These are phyloP conservation scores for Arabidopsis arenosa DNA, from an alignment of 345 rosid species.

Conservation along the genomic window DNA sequence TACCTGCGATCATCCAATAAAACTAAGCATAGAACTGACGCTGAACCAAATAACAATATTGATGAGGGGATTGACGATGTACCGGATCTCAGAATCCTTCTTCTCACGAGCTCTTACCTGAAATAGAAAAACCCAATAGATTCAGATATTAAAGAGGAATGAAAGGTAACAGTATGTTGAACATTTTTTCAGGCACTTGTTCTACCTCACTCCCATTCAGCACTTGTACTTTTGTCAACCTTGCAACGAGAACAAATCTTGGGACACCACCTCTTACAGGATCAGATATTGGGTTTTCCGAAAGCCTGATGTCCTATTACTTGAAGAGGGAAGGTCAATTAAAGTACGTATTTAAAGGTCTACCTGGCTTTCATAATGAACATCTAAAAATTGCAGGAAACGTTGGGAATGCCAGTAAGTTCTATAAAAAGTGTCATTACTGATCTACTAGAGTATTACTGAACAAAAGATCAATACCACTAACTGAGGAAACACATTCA, in stretches of 20 bases:
- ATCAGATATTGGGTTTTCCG: conserved; percentile 83
- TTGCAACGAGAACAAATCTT: conserved; percentile 79
- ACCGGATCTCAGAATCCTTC: conserved; percentile 98
- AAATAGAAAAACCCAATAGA: neutral
- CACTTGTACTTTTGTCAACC: conserved; percentile 74
- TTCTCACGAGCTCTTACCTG: conserved; percentile 86
- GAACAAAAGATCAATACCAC: conserved; percentile 57
- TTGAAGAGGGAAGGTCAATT: conserved; percentile 22
- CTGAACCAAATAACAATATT: conserved; percentile 12
- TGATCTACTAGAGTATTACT: conserved; percentile 29
- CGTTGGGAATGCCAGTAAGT: neutral
- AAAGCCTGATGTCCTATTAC: conserved; percentile 84
- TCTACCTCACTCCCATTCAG: conserved; percentile 98
- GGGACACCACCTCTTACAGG: conserved; percentile 78
- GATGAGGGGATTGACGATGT: conserved; percentile 7
- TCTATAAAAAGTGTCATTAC: neutral
- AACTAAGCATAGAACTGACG: neutral
- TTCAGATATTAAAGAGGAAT: conserved; percentile 34
- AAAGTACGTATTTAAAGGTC: conserved; percentile 2
- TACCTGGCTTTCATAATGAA: conserved; percentile 7
- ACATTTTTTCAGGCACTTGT: conserved; percentile 22
- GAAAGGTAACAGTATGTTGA: conserved; percentile 19
- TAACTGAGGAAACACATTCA: conserved; percentile 73
- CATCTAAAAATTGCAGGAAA: conserved; percentile 11
- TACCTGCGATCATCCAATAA: conserved; percentile 56